Evolutionary conservation across 202 grass and related monocot genomes (phyloP), one percentile per base, ranked within the genome.

Genomic region (Elaeis oleifera): DNA sequence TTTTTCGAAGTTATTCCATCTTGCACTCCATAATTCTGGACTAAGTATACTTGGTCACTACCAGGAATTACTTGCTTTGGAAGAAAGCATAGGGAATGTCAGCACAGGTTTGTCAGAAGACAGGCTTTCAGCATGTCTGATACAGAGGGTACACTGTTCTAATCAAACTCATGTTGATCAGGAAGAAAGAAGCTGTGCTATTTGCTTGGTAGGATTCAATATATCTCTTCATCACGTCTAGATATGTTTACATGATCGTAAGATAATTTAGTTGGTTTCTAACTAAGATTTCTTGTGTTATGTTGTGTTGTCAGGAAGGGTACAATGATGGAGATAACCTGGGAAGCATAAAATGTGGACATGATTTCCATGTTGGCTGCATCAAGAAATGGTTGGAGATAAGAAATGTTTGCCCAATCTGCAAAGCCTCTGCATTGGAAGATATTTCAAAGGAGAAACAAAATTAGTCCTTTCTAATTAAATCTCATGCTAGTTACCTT

Each of bases 361-460:
- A 99, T 1, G 78, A 84, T 36, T 99, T 94, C 74, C 95, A 99
- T 25, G 60, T 72, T 0, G 63, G 48, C 7, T 99, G 95, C 72
- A 78, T 94, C 59, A 94, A 74, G 75, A 86, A 89, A 68, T 99
- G 94, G 94, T 27, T 99, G 67, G 72, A 84, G 73, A 59, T 64
- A 16, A 99, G 90, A 78, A 99, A 94, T 48, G 53, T 64, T 23
- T 99, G 95, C 59, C 95, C 95, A 22, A 73, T 99, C 7, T 99
- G 95, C 89, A 99, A 99, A 74, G 51, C 69, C 6, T 76, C 77
- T 6, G 95, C 83, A 8, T 73, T 72, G 29, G 84, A 94, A 60
- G 71, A 81, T 3, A 27, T 49, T 57, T 58, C 56, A 44, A 73
- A 75, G n/a, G 60, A 18, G 36, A 44, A 44, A 44, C 36, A 44